Evolutionary conservation across 2,329 filamentous ascomycete genomes (phyloP), one percentile per base, ranked within the genome.

Genomic region (Trichophyton schoenleinii): DNA sequence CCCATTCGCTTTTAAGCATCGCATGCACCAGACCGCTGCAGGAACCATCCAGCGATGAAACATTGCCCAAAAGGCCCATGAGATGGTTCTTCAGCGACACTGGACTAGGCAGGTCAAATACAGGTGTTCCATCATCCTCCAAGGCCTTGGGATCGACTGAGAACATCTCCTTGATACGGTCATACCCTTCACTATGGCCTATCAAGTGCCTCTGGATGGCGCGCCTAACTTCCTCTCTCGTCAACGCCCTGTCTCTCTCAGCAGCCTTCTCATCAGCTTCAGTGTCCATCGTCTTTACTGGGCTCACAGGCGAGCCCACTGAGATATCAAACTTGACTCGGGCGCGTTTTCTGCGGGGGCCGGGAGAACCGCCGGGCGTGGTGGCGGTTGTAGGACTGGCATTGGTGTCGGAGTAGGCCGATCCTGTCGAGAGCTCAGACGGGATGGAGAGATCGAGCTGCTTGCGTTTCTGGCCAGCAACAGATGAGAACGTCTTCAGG

Each of bases 201-300:
- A 73, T 70, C 59, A 75, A 68, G 68, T 81, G 80, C 67, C 77
- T 76, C 67, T 82, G 78, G 52, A 84, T 77, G 61, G 80, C 83
- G 63, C 81, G 75, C 64, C 80, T 78, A 22, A 86, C 82, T 69
- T 86, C 83, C 69, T 86, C 83, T 60, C 80, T 80, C 60, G 86
- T 78, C 57, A 86, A 75, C 55, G 81, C 79, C 61, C 77, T 71
- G 62, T 78, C 80, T 73, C 83, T 84, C 64, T 81, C 79, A 22
- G 57, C 59, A 55, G 48, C 52, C 28, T n/a, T n/a, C 28, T 28
- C 41, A n/a, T 46, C 13, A 25, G 4, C 7, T 22, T 13, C 4
- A 28, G 5, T 38, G 15, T 5, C 48, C 28, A 11, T 44, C 31
- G 58, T 7, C 13, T 31, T 44, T 22, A 8, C n/a, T 18, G 8